A percentile compares a stretch with the other conserved stretches of the same genome.
Conservation (phyloP, 2,329 filamentous ascomycete species). For the Dryadomyces sulphureus region DNA sequence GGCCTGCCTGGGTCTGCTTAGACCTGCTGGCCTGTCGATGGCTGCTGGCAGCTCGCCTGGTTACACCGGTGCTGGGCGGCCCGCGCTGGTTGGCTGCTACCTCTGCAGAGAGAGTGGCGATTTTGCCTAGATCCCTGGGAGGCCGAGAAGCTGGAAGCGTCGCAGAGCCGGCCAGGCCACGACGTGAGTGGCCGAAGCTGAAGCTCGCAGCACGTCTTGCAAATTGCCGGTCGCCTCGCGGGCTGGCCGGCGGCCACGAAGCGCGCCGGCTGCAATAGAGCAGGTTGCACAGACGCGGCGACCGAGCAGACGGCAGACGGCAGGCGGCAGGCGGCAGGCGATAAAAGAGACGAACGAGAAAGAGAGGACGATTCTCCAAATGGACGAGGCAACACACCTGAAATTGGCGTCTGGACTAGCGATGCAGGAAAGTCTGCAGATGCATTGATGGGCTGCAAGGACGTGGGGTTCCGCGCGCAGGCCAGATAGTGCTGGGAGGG, state of each 20-base stretch:
- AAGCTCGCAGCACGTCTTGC: slow-evolving; percentile 3
- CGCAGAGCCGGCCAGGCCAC: neutral
- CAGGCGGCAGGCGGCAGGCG: neutral
- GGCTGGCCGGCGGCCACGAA: no score
- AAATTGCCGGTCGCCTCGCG: no score
- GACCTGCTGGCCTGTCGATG: no score
- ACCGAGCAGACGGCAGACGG: no score
- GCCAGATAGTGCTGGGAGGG: neutral
- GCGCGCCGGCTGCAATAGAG: no score
- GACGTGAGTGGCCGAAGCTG: slow-evolving; percentile 3
- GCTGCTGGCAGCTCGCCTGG: no score
- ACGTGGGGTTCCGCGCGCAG: slow-evolving; percentile 10
- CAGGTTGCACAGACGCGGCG: no score
- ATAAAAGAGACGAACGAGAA: neutral
- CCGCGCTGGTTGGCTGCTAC: no score
- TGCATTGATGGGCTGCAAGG: slow-evolving; percentile 9
- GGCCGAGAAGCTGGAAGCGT: neutral
- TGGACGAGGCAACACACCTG: neutral
- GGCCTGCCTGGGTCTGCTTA: no score
- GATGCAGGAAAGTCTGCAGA: slow-evolving; percentile 8
- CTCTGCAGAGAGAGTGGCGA: no score
- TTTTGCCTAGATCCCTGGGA: no score
- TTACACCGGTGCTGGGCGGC: no score
- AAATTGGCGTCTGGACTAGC: slow-evolving; percentile 6
- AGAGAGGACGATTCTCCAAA: neutral